A percentile compares a stretch with the other conserved stretches of the same genome.
phyloP scores from a whole-genome alignment of 1,139 yeast genomes.

The Yamadazyma spencermartinsiae region DNA sequence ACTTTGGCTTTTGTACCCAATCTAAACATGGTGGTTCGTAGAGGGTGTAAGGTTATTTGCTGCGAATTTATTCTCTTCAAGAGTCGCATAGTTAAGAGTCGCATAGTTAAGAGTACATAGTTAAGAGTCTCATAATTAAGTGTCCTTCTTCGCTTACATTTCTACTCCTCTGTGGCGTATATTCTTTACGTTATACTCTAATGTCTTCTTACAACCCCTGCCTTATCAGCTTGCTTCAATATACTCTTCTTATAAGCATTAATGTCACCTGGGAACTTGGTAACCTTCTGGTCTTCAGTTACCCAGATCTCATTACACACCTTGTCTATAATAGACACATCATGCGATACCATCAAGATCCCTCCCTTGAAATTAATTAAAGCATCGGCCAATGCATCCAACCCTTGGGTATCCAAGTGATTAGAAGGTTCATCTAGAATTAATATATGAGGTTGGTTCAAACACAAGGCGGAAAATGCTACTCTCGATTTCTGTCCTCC shows the following conservation, averaged over 20 bases:
- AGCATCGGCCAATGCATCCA: conserved; percentile 93
- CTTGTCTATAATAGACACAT: conserved; percentile 81
- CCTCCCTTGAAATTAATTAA: conserved; percentile 89
- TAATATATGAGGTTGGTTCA: conserved; percentile 87
- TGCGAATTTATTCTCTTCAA: no score
- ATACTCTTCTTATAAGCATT: conserved; percentile 89
- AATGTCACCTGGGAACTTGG: conserved; percentile 79
- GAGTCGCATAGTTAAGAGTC: no score
- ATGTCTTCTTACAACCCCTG: conserved; percentile 90
- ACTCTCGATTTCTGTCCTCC: conserved; percentile 99
- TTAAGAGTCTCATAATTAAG: no score
- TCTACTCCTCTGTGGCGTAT: no score
- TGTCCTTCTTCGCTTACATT: no score
- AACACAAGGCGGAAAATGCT: conserved; percentile 93
- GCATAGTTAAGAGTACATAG: no score
- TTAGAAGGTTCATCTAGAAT: conserved; percentile 97
- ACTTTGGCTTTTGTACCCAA: conserved; percentile 26
- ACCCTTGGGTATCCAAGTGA: conserved; percentile 97
- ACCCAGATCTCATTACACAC: conserved; percentile 97
- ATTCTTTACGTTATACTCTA: conserved; percentile 31
- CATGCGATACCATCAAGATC: conserved; percentile 96
- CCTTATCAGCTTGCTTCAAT: conserved; percentile 68
- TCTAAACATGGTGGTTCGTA: not conserved
- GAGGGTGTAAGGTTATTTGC: not conserved
- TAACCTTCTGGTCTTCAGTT: conserved; percentile 80